Percentiles rank a stretch among this genome's conserved stretches.
Evolutionary conservation across 257 asterid genomes (phyloP).

Genomic region (Eucommia ulmoides): DNA sequence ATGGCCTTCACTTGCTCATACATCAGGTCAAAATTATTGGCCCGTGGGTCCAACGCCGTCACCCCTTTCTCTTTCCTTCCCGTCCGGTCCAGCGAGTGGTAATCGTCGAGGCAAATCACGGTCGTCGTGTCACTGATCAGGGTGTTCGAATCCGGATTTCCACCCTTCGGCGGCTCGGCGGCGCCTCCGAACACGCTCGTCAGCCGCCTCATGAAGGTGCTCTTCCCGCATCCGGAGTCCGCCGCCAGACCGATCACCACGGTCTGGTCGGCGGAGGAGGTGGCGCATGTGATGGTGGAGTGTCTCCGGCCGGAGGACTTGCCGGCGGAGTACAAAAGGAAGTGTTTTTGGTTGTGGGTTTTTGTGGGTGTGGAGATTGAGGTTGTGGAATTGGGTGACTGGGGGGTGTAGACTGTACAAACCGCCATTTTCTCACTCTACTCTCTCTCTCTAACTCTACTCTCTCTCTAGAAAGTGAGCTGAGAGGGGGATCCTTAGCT

Average conservation of each 20-base stretch:
- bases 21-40: constrained; percentile 88
- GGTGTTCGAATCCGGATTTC: constrained; percentile 93
- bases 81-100: constrained; percentile 80
- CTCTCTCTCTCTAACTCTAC: too few relatives aligned
- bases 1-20: constrained; percentile 80
- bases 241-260: constrained; percentile 85
- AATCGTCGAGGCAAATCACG: constrained; percentile 87
- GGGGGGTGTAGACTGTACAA: constrained; percentile 54
- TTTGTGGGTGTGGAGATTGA: constrained; percentile 63
- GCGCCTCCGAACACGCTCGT: constrained; percentile 98
- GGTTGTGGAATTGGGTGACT: constrained; percentile 52
- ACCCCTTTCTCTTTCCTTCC: constrained; percentile 92
- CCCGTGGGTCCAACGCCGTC: constrained; percentile 88
- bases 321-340: constrained; percentile 27
- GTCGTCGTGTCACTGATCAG: constrained; percentile 80
- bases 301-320: constrained; percentile 6
- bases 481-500: too few relatives aligned
- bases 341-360: constrained; percentile 56
- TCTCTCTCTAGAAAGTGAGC: too few relatives aligned
- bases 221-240: constrained; percentile 93
- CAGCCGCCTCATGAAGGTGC: constrained; percentile 92
- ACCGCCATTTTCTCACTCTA: constrained; percentile 68
- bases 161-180: constrained; percentile 94
- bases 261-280: constrained; percentile 41
- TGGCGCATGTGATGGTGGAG: constrained; percentile 42